Evolutionary conservation across 495 filamentous ascomycete genomes (phyloP).

Genomic region (Extremus antarcticus): DNA sequence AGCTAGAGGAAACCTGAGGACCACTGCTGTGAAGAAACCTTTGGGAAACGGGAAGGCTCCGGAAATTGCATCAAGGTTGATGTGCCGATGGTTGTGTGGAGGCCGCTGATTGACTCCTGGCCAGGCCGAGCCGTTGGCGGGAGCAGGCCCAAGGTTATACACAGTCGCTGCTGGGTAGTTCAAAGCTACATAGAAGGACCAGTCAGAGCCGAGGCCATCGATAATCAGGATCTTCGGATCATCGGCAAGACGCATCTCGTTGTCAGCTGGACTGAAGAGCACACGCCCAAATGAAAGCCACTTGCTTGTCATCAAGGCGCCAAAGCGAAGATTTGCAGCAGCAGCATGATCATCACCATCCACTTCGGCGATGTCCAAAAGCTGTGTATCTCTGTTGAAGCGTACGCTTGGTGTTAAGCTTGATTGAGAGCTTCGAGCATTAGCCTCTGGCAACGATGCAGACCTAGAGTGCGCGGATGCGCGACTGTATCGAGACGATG

Average conservation of each 20-base stretch:
- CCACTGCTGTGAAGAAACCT: conserved; percentile 73
- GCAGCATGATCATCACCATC: conserved; percentile 54
- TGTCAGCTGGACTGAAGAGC: conserved; percentile 84
- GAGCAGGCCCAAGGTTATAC: conserved; percentile 64
- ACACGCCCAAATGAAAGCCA: conserved; percentile 95
- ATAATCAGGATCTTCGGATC: conserved; percentile 67
- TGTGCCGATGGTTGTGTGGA: conserved; percentile 75
- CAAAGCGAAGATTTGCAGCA: conserved; percentile 73
- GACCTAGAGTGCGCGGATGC: conserved; percentile 15
- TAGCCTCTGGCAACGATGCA: conserved; percentile 19
- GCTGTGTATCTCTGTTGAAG: conserved; percentile 32
- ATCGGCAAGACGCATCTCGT: conserved; percentile 48
- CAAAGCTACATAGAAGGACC: conserved; percentile 94
- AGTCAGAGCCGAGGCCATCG: conserved; percentile 86
- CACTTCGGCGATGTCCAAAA: conserved; percentile 41
- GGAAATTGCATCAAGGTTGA: conserved; percentile 56
- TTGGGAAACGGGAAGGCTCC: conserved; percentile 77
- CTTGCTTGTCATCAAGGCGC: conserved; percentile 62
- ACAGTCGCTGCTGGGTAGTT: conserved; percentile 79
- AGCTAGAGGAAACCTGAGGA: conserved; percentile 76
- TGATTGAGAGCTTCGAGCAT: conserved; percentile 11
- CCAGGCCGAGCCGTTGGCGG: conserved; percentile 33
- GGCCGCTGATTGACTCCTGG: conserved; percentile 34
- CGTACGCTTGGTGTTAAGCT: conserved; percentile 23
- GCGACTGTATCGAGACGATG: conserved; percentile 6